Conservation (phyloP, 257 asterid genomes). For the Solanum piurae region DNA sequence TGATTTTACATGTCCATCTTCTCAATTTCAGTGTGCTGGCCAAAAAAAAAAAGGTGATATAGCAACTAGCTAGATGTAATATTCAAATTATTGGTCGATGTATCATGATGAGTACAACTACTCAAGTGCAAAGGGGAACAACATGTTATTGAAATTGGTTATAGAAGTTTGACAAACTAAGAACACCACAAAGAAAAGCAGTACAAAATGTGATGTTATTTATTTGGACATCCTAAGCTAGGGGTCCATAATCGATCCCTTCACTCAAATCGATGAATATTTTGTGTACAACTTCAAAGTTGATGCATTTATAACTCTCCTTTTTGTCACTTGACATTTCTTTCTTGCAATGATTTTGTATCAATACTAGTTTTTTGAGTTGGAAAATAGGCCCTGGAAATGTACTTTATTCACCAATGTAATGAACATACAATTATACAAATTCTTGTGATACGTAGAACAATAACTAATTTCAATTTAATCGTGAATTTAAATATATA, state of each 20-base stretch:
- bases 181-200: not conserved
- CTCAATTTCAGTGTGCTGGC: not conserved
- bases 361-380: not conserved
- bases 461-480: not conserved
- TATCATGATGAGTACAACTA: not conserved
- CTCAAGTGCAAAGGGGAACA: not conserved
- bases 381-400: not conserved
- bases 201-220: not conserved
- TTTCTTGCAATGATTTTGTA: not conserved
- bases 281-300: not conserved
- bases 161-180: not conserved
- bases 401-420: not conserved
- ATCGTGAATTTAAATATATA: not conserved
- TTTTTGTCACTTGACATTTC: not conserved
- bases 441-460: not conserved
- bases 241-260: not conserved
- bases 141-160: not conserved
- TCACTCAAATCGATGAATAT: not conserved
- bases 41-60: not conserved
- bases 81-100: not conserved
- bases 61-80: not conserved
- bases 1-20: not conserved
- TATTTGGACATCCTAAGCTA: not conserved
- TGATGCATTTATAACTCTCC: not conserved
- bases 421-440: not conserved